These are phyloP conservation scores for Pelargonium nanum DNA, from an alignment of 345 rosid genomes.

Conservation along the genomic window DNA sequence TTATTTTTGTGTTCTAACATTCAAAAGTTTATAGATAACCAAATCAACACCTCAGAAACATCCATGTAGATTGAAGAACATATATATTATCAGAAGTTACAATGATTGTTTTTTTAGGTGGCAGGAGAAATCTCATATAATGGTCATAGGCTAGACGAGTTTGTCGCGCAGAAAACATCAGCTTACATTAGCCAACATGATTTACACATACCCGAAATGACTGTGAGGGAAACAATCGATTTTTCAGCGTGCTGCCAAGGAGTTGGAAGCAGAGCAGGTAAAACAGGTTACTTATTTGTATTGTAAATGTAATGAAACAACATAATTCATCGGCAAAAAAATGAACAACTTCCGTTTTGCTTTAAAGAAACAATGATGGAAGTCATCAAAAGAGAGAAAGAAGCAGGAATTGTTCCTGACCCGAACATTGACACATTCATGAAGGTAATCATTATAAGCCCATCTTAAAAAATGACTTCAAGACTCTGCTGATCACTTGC, in stretches of 20 bases:
- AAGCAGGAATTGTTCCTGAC: conserved; percentile 15
- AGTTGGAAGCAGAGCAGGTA: conserved; percentile 36
- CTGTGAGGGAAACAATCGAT: conserved; percentile 54
- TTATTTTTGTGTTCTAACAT: too few species aligned
- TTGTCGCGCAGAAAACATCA: conserved; percentile 32
- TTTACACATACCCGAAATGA: conserved; percentile 42
- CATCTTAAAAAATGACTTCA: neutral
- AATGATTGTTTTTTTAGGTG: conserved; percentile 10
- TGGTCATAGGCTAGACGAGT: conserved; percentile 25
- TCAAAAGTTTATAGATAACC: too few species aligned
- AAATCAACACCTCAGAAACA: too few species aligned
- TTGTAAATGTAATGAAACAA: too few species aligned
- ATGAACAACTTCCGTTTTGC: neutral
- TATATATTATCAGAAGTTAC: too few species aligned
- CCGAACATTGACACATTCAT: conserved; percentile 17
- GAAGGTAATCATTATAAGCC: conserved; percentile 8
- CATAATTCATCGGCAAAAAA: neutral
- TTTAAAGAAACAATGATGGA: conserved; percentile 14
- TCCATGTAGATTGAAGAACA: too few species aligned
- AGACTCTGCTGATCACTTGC: too few species aligned
- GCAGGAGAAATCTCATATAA: conserved; percentile 26
- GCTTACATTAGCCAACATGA: conserved; percentile 34
- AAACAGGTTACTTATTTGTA: neutral
- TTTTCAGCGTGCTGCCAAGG: conserved; percentile 53
- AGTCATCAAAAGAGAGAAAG: conserved; percentile 15